A percentile compares a stretch with the other conserved stretches of the same genome.
Evolutionary conservation across 805 yeast species (phyloP).

Genomic region (Pichia scutulata): DNA sequence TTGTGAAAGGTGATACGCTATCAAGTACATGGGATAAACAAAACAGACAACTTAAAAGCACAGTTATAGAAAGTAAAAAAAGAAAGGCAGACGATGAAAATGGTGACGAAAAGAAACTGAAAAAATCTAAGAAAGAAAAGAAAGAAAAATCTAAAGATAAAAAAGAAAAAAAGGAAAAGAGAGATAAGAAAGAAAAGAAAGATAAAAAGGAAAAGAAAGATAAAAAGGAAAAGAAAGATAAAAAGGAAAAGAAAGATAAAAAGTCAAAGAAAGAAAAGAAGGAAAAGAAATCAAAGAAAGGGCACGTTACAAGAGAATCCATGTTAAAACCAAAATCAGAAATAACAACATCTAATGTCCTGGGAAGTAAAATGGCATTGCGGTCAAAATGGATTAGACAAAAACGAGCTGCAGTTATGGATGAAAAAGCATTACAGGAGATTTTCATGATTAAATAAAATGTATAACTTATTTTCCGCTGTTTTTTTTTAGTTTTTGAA

Average conservation of each 20-base stretch:
- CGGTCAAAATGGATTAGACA: conserved; percentile 85
- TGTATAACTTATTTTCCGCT: neutral
- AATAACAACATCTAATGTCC: conserved; percentile 24
- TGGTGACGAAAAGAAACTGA: conserved; percentile 8
- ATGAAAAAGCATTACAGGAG: conserved; percentile 80
- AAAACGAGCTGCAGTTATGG: conserved; percentile 87
- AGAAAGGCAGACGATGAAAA: conserved; percentile 12
- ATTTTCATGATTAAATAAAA: conserved; percentile 67
- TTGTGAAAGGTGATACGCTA: conserved; percentile 77
- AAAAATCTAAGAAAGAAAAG: conserved; percentile 20
- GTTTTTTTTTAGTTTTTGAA: neutral
- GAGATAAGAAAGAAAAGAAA: conserved; percentile 20
- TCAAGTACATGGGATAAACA: conserved; percentile 77
- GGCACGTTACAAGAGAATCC: conserved; percentile 32
- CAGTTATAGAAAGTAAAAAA: conserved; percentile 15
- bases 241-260: conserved; percentile 9
- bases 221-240: conserved; percentile 16
- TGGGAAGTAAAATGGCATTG: conserved; percentile 56
- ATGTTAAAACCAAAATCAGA: conserved; percentile 33
- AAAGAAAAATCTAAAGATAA: conserved; percentile 25
- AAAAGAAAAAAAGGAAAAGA: conserved; percentile 24
- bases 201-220: conserved; percentile 20
- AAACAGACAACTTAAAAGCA: conserved; percentile 27
- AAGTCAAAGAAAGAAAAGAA: conserved; percentile 19
- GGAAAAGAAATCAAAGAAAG: conserved; percentile 24